A percentile compares a stretch with the other conserved stretches of the same genome.
These are phyloP conservation scores for Solanum chiquidenum DNA, from an alignment of 257 asterid species.

Conservation along the genomic window DNA sequence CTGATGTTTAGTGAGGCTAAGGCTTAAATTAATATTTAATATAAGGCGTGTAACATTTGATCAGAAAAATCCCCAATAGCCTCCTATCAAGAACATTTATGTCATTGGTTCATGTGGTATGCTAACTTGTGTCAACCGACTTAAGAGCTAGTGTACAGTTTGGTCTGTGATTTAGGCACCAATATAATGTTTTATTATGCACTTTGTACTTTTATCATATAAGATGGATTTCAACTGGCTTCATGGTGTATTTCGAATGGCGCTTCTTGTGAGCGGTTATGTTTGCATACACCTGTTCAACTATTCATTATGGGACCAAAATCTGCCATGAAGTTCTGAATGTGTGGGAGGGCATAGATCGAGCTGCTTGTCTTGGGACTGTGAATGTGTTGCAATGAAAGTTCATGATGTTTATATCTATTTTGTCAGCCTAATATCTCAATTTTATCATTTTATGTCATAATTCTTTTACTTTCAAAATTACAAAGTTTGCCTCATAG, in stretches of 20 bases:
- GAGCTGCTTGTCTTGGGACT: neutral
- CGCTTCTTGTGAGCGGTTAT: neutral
- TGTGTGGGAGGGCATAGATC: neutral
- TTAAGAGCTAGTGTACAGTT: neutral
- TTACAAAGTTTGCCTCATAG: neutral
- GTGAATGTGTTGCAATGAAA: neutral
- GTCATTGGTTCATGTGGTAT: neutral
- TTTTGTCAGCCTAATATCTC: neutral
- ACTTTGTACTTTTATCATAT: neutral
- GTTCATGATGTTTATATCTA: neutral
- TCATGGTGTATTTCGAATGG: neutral
- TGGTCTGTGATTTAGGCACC: neutral
- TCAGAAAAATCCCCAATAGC: neutral
- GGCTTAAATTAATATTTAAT: neutral
- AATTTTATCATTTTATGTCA: neutral
- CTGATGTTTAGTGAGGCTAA: neutral
- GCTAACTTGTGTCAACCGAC: neutral
- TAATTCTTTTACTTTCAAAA: neutral
- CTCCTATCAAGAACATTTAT: neutral
- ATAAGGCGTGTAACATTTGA: neutral
- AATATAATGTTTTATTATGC: neutral
- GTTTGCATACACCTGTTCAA: neutral
- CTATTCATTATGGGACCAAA: neutral
- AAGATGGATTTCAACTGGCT: neutral
- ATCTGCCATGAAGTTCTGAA: neutral